Conservation (phyloP, 768 basidiomycete genomes). For the Tremella fuciformis region DNA sequence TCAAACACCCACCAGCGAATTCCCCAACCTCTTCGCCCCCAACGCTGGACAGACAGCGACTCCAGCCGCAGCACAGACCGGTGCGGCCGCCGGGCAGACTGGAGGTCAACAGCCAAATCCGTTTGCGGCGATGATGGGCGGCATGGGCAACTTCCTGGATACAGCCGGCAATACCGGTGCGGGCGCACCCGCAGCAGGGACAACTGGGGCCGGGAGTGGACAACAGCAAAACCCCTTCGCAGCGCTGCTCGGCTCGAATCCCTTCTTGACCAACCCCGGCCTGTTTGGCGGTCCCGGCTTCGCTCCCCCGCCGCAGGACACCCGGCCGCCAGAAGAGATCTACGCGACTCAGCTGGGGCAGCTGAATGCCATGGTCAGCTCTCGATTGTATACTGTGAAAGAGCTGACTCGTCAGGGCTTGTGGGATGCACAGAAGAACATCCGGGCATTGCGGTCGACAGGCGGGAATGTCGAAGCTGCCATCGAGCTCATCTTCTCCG, state of each 20-base stretch:
- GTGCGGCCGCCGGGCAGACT: slow-evolving; percentile 9
- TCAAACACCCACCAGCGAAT: slow-evolving; percentile 24
- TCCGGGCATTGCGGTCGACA: slow-evolving; percentile 82
- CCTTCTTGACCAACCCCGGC: slow-evolving; percentile 12
- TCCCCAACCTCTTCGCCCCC: slow-evolving; percentile 45
- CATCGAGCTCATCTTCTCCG: slow-evolving; percentile 84
- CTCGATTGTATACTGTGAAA: not conserved
- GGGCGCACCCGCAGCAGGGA: not conserved
- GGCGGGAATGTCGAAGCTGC: slow-evolving; percentile 90
- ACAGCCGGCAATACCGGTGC: slow-evolving; percentile 6
- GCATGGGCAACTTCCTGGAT: not conserved
- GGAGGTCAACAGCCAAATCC: slow-evolving; percentile 7
- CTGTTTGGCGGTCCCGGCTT: slow-evolving; percentile 7
- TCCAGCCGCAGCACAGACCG: slow-evolving; percentile 2
- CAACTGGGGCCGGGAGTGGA: too few species aligned
- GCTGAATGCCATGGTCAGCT: slow-evolving; percentile 79
- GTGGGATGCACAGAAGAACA: slow-evolving; percentile 80
- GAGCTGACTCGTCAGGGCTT: slow-evolving; percentile 55
- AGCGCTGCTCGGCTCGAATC: slow-evolving; percentile 2
- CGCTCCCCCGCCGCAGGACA: slow-evolving; percentile 59
- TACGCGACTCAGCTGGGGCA: slow-evolving; percentile 67
- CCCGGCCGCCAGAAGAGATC: slow-evolving; percentile 80
- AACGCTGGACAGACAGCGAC: slow-evolving; percentile 6
- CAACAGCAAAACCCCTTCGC: slow-evolving; percentile 8
- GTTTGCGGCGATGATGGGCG: slow-evolving; percentile 11